Base-by-base conservation (phyloP, 2,329 filamentous ascomycete genomes). In the Sporothrix schenckii region DNA sequence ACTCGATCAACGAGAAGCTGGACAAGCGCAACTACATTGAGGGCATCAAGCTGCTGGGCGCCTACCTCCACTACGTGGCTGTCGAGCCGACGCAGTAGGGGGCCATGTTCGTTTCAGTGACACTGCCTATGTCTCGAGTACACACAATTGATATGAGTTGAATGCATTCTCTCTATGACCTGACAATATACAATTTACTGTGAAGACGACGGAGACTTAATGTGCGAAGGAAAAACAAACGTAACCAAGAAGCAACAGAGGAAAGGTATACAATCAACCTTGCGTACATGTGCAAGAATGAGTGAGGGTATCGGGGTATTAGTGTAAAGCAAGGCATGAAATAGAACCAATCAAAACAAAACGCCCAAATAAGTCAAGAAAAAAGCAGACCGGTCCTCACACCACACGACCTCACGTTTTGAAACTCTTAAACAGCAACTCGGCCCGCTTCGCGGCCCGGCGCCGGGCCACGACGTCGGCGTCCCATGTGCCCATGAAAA, bases 21-120 rank as follows among this genome's bases (percentile, higher is more conserved):
- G 95, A 99, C 81, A 93, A 92, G 87, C 89, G 88, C 78, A 99
- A 99, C 83, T 99, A 99, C 80, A 97, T 99, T 77, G 93, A 99
- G 84, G 95, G 95, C 65, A 97, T 92, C 76, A 99, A 99, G 88
- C 83, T 99, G 73, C 82, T 99, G 71, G 95, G 95, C 63, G 92
- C 94, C 3, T 99, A 99, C 80, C 83, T 99, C 78, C 94, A 98
- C 83, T 97, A 97, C 76, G 93, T 97, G 74, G 93, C 94, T 1
- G 92, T 94, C 79, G 95, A 99, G 86, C 89, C 92, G 52, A 89
- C 74, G 69, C 11, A 21, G 72, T 75, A 73, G 41, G n/a, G 11
- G 67, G 1, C 6, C 9, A 13, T 16, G 16, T 49, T 19, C 4
- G 44, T 16, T 24, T 24, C 9, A 24, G 21, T 24, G 0, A 21